Conservation (phyloP, 345 rosid genomes). For the Syzygium grande region DNA sequence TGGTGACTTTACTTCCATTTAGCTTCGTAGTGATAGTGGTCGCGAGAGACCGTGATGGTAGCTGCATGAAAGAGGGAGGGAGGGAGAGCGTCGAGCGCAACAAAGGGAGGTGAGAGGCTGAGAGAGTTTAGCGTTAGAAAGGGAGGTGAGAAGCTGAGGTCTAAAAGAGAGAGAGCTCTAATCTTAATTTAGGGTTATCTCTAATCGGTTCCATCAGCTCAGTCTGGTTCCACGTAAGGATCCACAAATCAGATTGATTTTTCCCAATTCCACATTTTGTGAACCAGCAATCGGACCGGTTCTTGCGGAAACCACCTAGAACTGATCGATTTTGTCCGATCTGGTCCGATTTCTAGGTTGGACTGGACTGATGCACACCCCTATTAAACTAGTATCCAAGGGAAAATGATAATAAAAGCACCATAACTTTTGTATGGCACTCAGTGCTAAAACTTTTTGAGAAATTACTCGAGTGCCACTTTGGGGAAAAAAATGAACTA, state of each 20-base stretch:
- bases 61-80: neutral
- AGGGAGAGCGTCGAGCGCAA: neutral
- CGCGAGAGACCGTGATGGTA: neutral
- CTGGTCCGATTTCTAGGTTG: fast-evolving
- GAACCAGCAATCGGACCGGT: neutral
- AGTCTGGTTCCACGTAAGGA: fast-evolving
- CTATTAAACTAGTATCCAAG: no score
- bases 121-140: neutral
- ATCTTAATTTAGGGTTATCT: no score
- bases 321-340: fast-evolving
- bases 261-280: neutral
- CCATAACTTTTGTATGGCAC: fast-evolving
- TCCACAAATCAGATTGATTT: fast-evolving
- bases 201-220: neutral
- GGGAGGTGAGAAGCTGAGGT: no score
- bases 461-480: neutral
- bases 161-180: no score
- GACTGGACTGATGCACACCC: neutral
- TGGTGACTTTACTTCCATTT: neutral
- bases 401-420: no score
- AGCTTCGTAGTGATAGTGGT: neutral
- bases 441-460: fast-evolving
- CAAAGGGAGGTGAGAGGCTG: neutral
- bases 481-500: neutral
- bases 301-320: fast-evolving